Base-by-base conservation (phyloP, 169 alveolate genomes). In the Theileria annulata region DNA sequence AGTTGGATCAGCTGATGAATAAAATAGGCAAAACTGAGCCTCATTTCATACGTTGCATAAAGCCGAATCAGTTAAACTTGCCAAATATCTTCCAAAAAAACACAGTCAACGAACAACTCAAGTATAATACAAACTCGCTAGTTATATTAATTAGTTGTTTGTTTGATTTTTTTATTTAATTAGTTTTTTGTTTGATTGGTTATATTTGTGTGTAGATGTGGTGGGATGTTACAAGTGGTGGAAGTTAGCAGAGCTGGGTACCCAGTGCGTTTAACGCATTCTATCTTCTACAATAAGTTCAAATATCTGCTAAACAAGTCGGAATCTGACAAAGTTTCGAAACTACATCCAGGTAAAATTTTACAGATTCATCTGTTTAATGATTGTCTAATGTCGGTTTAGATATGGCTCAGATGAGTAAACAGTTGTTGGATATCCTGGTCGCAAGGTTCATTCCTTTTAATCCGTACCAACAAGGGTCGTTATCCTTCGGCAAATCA, bases 241-340 rank as follows among this genome's bases (percentile, higher is more conserved):
- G 94, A 96, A 85, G 98, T 97, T 35, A 91, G 97, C 71, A 94
- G 98, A 23, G 96, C 98, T 19, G 98, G 99, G 9, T 97, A 95
- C 91, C 97, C 98, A 1, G 97, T 96, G 27, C 93, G 99, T 27
- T 87, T 93, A 73, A 82, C 96, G 8, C 97, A 96, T 80, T 75
- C 81, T 28, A 96, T 95, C 28, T 94, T 95, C 75, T 88, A 92
- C 83, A 71, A 80, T 51, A 95, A 93, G 81, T 96, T 94, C 85
- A 69, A 77, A 54, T 79, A 91, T 67, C 87, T 95, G 73, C 79
- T 91, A 58, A 69, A 70, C 21, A 79, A 81, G 31, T 59, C 58
- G 8, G 93, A 42, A 19, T n/a, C 31, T 12, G n/a, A 68, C 15
- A 19, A 3, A 10, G 75, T 68, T 4, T 12, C n/a, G 37, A 60